A percentile compares a stretch with the other conserved stretches of the same genome.
Conservation (phyloP, 345 rosid species). For the Citrus reticulata region DNA sequence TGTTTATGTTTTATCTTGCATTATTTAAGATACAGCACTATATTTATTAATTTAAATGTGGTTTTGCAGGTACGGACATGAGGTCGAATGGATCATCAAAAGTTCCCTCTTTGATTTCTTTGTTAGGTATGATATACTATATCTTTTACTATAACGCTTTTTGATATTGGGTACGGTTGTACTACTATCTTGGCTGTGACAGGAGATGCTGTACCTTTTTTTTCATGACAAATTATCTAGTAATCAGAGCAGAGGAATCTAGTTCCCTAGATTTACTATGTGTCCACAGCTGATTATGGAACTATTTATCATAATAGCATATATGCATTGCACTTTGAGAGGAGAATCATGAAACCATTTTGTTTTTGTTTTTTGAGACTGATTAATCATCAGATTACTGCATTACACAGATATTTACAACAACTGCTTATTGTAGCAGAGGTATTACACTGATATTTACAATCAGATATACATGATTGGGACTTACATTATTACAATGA, state of each 20-base stretch:
- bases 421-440: no score
- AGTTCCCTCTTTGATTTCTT: conserved; percentile 74
- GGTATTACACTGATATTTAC: no score
- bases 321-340: background rate
- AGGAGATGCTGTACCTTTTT: background rate
- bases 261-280: background rate
- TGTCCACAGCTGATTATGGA: background rate
- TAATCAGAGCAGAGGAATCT: background rate
- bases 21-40: background rate
- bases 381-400: no score
- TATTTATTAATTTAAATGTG: conserved; percentile 14
- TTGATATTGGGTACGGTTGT: background rate
- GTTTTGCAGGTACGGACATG: conserved; percentile 53
- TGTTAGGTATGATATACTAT: conserved; percentile 55
- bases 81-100: conserved; percentile 59
- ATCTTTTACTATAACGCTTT: background rate
- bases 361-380: no score
- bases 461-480: no score
- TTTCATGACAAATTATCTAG: background rate
- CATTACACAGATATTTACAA: no score
- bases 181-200: background rate
- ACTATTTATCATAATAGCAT: background rate
- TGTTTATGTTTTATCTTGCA: background rate
- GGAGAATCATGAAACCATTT: background rate
- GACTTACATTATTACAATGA: no score